Conservation (phyloP, 805 yeast species). For the Spathaspora girioi region DNA sequence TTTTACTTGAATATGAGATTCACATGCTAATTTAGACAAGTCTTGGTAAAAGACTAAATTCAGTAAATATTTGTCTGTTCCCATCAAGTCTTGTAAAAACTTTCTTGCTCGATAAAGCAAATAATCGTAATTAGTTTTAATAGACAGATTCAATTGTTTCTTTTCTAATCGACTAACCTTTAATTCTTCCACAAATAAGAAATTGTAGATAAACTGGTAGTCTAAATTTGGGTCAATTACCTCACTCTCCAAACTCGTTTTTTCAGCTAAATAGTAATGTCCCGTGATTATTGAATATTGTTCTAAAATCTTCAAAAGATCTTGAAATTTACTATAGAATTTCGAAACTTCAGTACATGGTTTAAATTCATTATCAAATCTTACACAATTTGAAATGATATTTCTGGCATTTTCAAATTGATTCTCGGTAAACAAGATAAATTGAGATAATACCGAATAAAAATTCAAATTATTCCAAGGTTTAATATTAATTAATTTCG, state of each 20-base stretch:
- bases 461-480: constrained; percentile 22
- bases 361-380: constrained; percentile 69
- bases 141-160: constrained; percentile 22
- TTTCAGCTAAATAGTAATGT: constrained; percentile 26
- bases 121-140: constrained; percentile 40
- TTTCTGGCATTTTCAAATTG: constrained; percentile 51
- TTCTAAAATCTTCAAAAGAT: constrained; percentile 35
- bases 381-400: constrained; percentile 63
- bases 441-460: constrained; percentile 25
- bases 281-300: constrained; percentile 39
- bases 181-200: constrained; percentile 23
- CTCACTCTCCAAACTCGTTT: constrained; percentile 17
- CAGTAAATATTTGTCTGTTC: neutral
- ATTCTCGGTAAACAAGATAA: constrained; percentile 45
- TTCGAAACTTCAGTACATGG: constrained; percentile 57
- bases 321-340: constrained; percentile 44
- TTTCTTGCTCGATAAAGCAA: constrained; percentile 32
- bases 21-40: constrained; percentile 38
- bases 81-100: constrained; percentile 2
- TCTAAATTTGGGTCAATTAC: constrained; percentile 12
- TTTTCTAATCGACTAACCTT: constrained; percentile 25
- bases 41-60: constrained; percentile 24
- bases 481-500: constrained; percentile 22
- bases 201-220: constrained; percentile 17
- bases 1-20: constrained; percentile 23